Conservation (phyloP, 306 rosid species). For the Lablab purpureus region DNA sequence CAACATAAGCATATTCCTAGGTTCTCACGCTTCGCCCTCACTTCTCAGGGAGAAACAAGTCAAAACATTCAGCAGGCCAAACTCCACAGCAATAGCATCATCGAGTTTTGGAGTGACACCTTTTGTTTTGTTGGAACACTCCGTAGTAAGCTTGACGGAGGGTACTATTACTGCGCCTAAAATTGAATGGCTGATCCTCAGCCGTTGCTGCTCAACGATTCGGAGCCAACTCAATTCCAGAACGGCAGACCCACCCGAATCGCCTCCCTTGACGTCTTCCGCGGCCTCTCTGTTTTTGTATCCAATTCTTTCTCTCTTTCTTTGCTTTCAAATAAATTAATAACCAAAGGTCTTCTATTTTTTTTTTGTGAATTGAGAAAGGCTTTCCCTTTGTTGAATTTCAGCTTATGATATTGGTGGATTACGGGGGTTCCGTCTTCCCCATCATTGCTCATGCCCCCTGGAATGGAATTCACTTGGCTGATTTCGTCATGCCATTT, state of each 20-base stretch:
- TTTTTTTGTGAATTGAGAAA: not conserved
- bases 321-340: not conserved
- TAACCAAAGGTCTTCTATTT: not conserved
- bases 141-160: not conserved
- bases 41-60: not conserved
- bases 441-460: constrained; percentile 83
- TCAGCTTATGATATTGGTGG: constrained; percentile 90
- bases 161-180: no score
- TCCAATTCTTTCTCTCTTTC: not conserved
- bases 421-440: constrained; percentile 72
- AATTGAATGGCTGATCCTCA: constrained; percentile 28
- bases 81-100: no score
- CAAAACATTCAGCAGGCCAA: not conserved
- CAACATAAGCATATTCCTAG: not conserved
- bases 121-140: not conserved
- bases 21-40: no score
- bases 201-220: constrained; percentile 47
- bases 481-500: constrained; percentile 90
- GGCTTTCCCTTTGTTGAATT: not conserved
- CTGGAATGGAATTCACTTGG: constrained; percentile 86
- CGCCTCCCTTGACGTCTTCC: constrained; percentile 89
- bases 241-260: constrained; percentile 51
- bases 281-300: constrained; percentile 93
- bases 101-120: not conserved
- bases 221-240: constrained; percentile 36